phyloP scores from a whole-genome alignment of 75 land plant genomes.

The Selaginella moellendorffii region DNA sequence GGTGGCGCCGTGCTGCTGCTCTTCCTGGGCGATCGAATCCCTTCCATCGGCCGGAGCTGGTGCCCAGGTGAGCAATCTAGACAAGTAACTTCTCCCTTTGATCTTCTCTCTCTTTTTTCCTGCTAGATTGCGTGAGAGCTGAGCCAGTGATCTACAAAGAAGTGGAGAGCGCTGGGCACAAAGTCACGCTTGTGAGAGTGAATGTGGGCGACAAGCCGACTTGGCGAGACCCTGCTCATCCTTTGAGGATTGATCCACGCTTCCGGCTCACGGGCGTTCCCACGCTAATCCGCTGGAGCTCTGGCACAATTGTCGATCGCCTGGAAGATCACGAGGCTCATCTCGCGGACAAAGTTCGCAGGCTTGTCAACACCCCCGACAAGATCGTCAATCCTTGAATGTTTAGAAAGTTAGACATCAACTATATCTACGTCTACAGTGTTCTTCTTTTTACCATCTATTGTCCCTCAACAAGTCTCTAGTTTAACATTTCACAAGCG shows the following conservation, averaged over 20 bases:
- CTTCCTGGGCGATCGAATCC: constrained; percentile 66
- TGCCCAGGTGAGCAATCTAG: constrained; percentile 52
- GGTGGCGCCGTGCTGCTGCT: constrained; percentile 43
- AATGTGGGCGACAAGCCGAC: constrained; percentile 84
- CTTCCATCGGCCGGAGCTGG: constrained; percentile 70
- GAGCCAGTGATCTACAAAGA: constrained; percentile 81
- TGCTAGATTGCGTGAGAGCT: constrained; percentile 83
- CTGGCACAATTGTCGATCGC: constrained; percentile 44
- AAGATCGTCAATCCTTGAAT: too few relatives aligned
- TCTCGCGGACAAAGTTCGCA: background rate
- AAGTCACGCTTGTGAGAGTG: constrained; percentile 52
- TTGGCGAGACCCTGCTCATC: constrained; percentile 73
- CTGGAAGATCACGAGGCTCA: constrained; percentile 37
- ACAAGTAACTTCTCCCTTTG: background rate
- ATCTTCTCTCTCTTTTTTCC: background rate
- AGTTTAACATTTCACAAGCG: constrained; percentile 13
- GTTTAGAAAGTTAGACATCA: background rate
- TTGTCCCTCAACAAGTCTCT: too few relatives aligned
- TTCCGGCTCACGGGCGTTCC: constrained; percentile 89
- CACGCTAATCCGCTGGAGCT: constrained; percentile 64
- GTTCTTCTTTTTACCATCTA: too few relatives aligned
- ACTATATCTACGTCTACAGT: background rate
- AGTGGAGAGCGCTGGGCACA: constrained; percentile 30
- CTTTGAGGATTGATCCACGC: constrained; percentile 32
- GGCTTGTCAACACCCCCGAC: too few relatives aligned